Conservation (phyloP, 2,329 filamentous ascomycete species). For the Colletotrichum sp. region DNA sequence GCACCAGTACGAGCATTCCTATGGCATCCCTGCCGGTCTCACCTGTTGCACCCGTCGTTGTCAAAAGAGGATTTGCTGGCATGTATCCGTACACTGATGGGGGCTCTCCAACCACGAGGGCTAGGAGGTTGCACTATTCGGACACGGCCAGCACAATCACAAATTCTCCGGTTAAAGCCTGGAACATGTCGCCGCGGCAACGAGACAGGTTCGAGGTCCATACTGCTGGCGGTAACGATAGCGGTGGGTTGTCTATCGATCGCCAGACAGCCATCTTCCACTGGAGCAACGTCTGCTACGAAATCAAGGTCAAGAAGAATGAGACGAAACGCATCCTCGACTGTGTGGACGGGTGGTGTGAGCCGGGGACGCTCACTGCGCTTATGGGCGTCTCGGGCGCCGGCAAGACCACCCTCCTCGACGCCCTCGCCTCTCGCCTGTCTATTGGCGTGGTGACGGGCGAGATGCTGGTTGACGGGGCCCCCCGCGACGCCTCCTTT, state of each 20-base stretch:
- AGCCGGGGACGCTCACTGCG: conserved; percentile 74
- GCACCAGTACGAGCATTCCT: not conserved
- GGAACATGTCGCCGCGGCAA: not conserved
- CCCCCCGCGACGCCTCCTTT: conserved; percentile 67
- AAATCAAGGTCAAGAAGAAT: conserved; percentile 70
- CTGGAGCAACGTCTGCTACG: conserved; percentile 76
- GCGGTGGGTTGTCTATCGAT: conserved; percentile 28
- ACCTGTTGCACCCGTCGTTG: not conserved
- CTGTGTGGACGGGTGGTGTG: conserved; percentile 76
- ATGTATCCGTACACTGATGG: not conserved
- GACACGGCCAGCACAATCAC: not conserved
- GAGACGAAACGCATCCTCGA: conserved; percentile 71
- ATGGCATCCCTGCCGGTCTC: not conserved
- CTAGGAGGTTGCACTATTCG: not conserved
- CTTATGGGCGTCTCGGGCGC: conserved; percentile 77
- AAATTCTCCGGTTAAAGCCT: not conserved
- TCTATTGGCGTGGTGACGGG: conserved; percentile 77
- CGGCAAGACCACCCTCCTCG: conserved; percentile 77
- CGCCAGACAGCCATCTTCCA: conserved; percentile 70
- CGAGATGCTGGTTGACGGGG: conserved; percentile 73
- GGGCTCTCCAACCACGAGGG: not conserved
- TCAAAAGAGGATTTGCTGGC: not conserved
- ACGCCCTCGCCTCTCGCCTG: conserved; percentile 74
- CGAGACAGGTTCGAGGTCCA: not conserved
- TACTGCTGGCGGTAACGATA: not conserved